Conservation (phyloP, 345 rosid genomes). For the Mercurialis annua region DNA sequence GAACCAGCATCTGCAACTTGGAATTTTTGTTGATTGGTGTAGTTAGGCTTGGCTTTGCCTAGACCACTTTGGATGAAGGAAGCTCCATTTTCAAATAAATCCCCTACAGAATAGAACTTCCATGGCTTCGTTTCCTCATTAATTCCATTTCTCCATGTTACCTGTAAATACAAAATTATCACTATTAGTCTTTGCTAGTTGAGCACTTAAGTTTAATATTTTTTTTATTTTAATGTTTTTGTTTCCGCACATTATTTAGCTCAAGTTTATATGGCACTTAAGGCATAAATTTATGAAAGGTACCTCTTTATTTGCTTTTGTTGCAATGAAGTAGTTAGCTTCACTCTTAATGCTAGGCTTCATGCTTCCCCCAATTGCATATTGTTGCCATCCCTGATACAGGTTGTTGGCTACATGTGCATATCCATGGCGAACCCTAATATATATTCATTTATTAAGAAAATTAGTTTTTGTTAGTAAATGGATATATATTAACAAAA, state of each 20-base stretch:
- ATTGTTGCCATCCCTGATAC: slow-evolving; percentile 75
- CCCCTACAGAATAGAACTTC: slow-evolving; percentile 57
- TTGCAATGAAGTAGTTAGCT: slow-evolving; percentile 62
- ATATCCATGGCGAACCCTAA: slow-evolving; percentile 65
- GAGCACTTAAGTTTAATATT: no score
- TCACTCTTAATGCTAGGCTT: slow-evolving; percentile 58
- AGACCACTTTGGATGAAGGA: slow-evolving; percentile 43
- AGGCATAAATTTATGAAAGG: background rate
- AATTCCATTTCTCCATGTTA: slow-evolving; percentile 50
- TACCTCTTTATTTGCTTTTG: slow-evolving; percentile 7
- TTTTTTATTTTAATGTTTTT: no score
- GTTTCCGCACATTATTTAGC: no score
- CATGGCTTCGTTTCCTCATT: slow-evolving; percentile 31
- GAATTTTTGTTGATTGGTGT: slow-evolving; percentile 39
- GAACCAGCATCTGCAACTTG: slow-evolving; percentile 38
- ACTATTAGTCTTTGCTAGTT: no score
- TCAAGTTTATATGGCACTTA: background rate
- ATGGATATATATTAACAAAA: background rate
- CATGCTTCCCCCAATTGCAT: slow-evolving; percentile 79
- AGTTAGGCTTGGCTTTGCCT: slow-evolving; percentile 48
- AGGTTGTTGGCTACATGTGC: slow-evolving; percentile 74
- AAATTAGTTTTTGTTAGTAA: background rate
- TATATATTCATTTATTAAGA: background rate
- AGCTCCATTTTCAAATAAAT: slow-evolving; percentile 60
- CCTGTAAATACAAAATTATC: no score